A percentile compares a stretch with the other conserved stretches of the same genome.
These are phyloP conservation scores for Russula earlei DNA, from an alignment of 768 basidiomycete genomes.

Conservation along the genomic window DNA sequence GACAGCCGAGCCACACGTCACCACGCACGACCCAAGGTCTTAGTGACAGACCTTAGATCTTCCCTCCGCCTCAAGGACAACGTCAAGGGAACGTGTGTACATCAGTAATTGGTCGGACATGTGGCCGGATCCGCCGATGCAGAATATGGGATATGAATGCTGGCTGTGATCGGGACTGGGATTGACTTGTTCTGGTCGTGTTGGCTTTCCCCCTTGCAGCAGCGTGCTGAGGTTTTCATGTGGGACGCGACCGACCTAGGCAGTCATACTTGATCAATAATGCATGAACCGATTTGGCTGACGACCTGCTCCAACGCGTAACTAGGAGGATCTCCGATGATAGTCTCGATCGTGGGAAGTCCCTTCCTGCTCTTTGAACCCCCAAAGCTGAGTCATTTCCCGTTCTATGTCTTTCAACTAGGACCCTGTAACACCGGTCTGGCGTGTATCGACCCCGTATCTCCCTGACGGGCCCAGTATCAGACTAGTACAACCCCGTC, in stretches of 20 bases:
- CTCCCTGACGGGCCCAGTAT: background rate
- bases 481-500: background rate
- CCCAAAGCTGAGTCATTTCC: no score
- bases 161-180: background rate
- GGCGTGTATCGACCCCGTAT: background rate
- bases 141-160: background rate
- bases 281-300: background rate
- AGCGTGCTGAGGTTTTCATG: background rate
- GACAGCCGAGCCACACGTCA: no score
- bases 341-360: no score
- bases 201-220: background rate
- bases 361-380: no score
- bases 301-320: no score
- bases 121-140: background rate
- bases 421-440: background rate
- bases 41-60: no score
- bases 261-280: background rate
- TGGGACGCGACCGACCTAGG: background rate
- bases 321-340: background rate
- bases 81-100: no score
- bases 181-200: background rate
- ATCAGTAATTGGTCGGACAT: background rate
- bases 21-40: no score
- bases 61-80: no score
- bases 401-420: no score